phyloP scores from a whole-genome alignment of 2,329 filamentous ascomycete species.

The Coniochaeta ligniaria region DNA sequence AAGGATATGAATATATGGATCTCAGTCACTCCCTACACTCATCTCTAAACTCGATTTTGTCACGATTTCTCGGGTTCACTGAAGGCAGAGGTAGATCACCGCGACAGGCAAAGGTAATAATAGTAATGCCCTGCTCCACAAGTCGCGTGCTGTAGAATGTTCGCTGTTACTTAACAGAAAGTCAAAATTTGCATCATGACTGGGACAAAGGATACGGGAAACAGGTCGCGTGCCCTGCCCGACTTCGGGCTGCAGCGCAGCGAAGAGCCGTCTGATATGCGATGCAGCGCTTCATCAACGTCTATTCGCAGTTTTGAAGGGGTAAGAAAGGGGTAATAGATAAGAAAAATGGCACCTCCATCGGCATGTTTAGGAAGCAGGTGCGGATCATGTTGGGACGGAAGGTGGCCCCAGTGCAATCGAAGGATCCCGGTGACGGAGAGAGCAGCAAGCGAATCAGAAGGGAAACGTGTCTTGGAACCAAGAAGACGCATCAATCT shows the following conservation, averaged over 20 bases:
- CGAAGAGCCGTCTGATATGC: background rate
- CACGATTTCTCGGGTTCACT: background rate
- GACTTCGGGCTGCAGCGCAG: background rate
- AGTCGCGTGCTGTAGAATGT: background rate
- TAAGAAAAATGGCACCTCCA: background rate
- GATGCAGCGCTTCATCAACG: background rate
- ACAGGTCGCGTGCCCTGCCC: background rate
- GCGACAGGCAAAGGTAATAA: background rate
- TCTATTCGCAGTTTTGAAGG: background rate
- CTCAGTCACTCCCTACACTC: too few relatives aligned
- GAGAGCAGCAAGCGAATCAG: background rate
- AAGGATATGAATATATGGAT: too few relatives aligned
- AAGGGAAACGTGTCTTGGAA: too few relatives aligned
- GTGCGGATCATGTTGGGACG: background rate
- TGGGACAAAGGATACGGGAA: background rate
- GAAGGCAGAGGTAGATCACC: background rate
- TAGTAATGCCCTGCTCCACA: background rate
- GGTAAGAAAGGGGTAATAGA: background rate
- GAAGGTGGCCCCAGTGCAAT: background rate
- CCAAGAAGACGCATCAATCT: too few relatives aligned
- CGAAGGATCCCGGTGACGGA: background rate
- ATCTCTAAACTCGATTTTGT: background rate
- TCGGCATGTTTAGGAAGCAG: background rate
- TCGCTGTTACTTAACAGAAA: conserved; percentile 1
- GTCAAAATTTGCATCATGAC: background rate